Evolutionary conservation across 768 basidiomycete genomes (phyloP), one percentile per base, ranked within the genome.

Genomic region (Mycena metata): DNA sequence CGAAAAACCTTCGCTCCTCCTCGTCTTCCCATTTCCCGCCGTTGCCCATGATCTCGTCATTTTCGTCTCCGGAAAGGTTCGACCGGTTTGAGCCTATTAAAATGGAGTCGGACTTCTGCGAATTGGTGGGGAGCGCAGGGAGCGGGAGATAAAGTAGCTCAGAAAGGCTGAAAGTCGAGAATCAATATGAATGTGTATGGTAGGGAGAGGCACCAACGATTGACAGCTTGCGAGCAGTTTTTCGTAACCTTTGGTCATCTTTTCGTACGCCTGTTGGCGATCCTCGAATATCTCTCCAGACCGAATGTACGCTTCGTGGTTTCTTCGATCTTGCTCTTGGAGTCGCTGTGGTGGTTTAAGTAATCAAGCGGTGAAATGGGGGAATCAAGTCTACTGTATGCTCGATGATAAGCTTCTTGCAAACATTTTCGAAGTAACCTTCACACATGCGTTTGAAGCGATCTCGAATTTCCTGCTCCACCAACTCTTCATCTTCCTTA

Each of bases 261-360:
- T 96, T 83, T 99, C 98, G 77, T 99, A 99, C 12, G 94, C 96
- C 79, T 99, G 96, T 78, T 99, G 97, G 39, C 98, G 89, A 78
- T 99, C 98, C 76, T 99, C 98, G 73, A 99, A 99, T 69, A 99
- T 98, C 80, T 99, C 97, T 30, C 98, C 98, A 3, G 96, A 98
- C 36, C 96, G 95, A 72, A 99, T 99, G 77, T 99, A 99, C 64
- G 98, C 98, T 83, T 99, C 98, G 76, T 99, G 97, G 74, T 99
- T 99, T 57, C 93, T 87, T 69, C 91, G 91, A 78, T 99, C 98
- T 81, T 98, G 96, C 71, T 98, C 96, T 90, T 98, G 96, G 51
- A 99, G 84, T 54, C 92, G 91, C 97, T 99, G 75, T 33, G 58
- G 57, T 33, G 55, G 19, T 49, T 41, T 56, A 50, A 55, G 35